A percentile compares a stretch with the other conserved stretches of the same genome.
phyloP scores from a whole-genome alignment of 139 green algal genomes.

The Limnomonas spitsbergensis region DNA sequence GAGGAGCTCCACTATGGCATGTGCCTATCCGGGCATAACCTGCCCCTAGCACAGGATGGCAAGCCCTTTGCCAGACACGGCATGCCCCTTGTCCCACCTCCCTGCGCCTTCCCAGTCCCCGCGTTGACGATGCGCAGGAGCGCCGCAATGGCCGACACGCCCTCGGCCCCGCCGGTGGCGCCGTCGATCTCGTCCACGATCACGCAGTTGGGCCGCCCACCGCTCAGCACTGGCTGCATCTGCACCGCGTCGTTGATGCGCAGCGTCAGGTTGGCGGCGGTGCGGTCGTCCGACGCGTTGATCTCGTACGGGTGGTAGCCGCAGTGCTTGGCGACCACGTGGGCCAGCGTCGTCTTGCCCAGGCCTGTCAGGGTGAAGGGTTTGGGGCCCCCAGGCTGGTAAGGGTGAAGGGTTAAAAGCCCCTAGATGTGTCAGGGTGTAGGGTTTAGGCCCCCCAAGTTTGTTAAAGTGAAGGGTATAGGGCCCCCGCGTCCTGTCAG shows the following conservation, averaged over 20 bases:
- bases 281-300: constrained; percentile 93
- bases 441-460: too few relatives aligned
- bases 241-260: constrained; percentile 79
- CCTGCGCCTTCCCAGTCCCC: too few relatives aligned
- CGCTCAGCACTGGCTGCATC: constrained; percentile 48
- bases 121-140: constrained; percentile 12
- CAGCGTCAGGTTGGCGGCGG: constrained; percentile 49
- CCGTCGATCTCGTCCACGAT: constrained; percentile 97
- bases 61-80: too few relatives aligned
- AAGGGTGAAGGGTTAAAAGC: too few relatives aligned
- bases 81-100: too few relatives aligned
- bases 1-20: too few relatives aligned
- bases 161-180: constrained; percentile 71
- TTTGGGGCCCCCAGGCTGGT: too few relatives aligned
- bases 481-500: too few relatives aligned
- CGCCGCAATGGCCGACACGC: constrained; percentile 26
- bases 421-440: too few relatives aligned
- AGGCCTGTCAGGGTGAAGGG: constrained; percentile 51
- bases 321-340: constrained; percentile 88
- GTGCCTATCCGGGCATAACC: too few relatives aligned
- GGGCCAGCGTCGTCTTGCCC: constrained; percentile 95
- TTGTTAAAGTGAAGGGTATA: too few relatives aligned
- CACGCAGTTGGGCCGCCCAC: constrained; percentile 78
- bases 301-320: constrained; percentile 92
- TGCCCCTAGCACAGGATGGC: too few relatives aligned